Base-by-base conservation (phyloP, 192 early-diverging fungal genomes). In the Coemansia sp. region DNA sequence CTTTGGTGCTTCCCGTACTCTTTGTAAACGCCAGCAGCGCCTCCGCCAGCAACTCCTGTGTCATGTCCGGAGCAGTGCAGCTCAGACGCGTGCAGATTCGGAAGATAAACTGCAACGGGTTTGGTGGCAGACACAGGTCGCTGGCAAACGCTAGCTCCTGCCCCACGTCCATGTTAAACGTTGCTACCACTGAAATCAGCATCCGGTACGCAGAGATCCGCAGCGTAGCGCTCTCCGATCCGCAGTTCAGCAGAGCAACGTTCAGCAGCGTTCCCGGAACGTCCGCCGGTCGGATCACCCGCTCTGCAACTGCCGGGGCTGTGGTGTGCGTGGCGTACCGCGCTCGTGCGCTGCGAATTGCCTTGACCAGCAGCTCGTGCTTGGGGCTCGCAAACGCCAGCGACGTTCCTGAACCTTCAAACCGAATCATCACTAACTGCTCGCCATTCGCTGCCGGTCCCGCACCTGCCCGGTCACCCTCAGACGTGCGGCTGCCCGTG, bases 251-350 rank as follows among this genome's bases (percentile, higher is more conserved):
- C 63, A 98, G 70, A 21, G 95, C 92, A 83, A 97, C 94, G 60
- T 96, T 97, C 39, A 98, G 82, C 42, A 98, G 74, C 20, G 90
- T 91, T 10, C 95, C 96, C 0, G 95, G 92, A 6, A 97, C 94
- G 85, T 95, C 94, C 10, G 85, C 84, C 4, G 95, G 94, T 54
- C 90, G 86, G 53, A 98, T 89, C 2, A 80, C 85, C 57, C 93
- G 87, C 55, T 93, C 90, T 14, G 88, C 90, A 58, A 87, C 88
- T 0, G 90, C 70, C 11, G 68, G 57, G 2, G 61, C 67, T 8
- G 64, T 65, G 2, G 70, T 54, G 52, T 78, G 75, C 54, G 85
- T 84, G 51, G 90, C 83, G 73, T 88, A 92, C 21, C 90, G 72
- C 42, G 88, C 72, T 51, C 90, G 89, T 0, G 90, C 88, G 58